phyloP scores from a whole-genome alignment of 2,329 filamentous ascomycete species.

The Penicillium sp. region DNA sequence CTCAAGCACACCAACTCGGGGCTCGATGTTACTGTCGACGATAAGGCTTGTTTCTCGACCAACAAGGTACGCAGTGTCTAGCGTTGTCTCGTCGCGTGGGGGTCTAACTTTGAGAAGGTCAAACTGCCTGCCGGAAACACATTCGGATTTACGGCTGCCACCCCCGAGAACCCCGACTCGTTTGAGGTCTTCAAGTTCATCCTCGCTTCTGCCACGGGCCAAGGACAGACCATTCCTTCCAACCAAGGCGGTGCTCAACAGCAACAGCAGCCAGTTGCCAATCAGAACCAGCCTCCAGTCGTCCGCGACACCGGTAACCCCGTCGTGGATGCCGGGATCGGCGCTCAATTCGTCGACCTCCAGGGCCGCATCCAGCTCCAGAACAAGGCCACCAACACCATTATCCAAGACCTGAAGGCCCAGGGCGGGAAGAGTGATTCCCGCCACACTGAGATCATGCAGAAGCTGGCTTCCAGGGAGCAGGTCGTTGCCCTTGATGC shows the following conservation, averaged over 20 bases:
- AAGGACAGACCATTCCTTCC: constrained; percentile 21
- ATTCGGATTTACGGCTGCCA: constrained; percentile 85
- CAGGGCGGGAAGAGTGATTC: constrained; percentile 56
- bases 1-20: constrained; percentile 65
- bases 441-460: constrained; percentile 54
- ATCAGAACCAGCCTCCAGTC: constrained; percentile 23
- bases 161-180: constrained; percentile 88
- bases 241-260: constrained; percentile 16
- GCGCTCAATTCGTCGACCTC: constrained; percentile 74
- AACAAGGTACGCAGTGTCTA: constrained; percentile 52
- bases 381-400: constrained; percentile 59
- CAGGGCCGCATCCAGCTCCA: constrained; percentile 74
- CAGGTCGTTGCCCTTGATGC: constrained; percentile 45
- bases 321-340: constrained; percentile 37
- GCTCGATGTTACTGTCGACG: constrained; percentile 81
- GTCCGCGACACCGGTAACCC: constrained; percentile 45
- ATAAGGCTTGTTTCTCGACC: constrained; percentile 78
- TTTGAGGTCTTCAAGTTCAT: constrained; percentile 91
- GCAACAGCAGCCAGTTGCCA: constrained; percentile 21
- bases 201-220: constrained; percentile 58
- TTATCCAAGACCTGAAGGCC: constrained; percentile 56
- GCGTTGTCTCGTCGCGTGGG: background rate
- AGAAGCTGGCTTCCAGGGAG: constrained; percentile 39
- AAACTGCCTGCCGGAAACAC: constrained; percentile 76
- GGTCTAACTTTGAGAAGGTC: constrained; percentile 52